phyloP scores from a whole-genome alignment of 2,329 filamentous ascomycete genomes.

The Colletotrichum tropicale region DNA sequence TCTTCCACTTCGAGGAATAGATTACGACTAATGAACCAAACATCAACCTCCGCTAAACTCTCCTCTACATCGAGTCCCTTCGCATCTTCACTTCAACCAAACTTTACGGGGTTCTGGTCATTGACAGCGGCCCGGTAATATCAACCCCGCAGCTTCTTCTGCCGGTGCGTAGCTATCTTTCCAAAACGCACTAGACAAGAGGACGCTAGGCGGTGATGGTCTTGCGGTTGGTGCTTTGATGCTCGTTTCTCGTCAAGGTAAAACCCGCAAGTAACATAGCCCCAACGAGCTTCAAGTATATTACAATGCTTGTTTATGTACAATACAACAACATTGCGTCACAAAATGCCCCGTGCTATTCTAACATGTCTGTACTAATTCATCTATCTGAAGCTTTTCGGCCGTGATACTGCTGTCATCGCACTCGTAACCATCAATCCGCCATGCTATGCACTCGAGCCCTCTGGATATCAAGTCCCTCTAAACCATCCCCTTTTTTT shows the following conservation, averaged over 20 bases:
- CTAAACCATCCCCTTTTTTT: background rate
- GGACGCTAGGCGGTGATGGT: background rate
- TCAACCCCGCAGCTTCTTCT: background rate
- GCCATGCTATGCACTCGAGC: background rate
- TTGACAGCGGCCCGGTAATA: background rate
- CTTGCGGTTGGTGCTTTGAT: background rate
- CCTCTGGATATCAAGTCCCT: background rate
- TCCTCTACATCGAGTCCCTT: background rate
- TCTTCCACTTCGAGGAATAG: constrained; percentile 5
- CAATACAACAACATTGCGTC: background rate
- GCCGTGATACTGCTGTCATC: background rate
- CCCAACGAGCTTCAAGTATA: background rate
- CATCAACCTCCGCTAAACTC: background rate
- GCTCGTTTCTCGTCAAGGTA: background rate
- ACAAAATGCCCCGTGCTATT: background rate
- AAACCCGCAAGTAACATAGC: background rate
- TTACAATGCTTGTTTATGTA: background rate
- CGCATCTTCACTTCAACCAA: background rate
- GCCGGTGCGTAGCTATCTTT: background rate
- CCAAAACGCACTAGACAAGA: background rate
- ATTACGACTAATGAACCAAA: constrained; percentile 17
- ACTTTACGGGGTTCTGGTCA: background rate
- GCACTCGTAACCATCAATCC: background rate
- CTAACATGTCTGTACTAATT: background rate
- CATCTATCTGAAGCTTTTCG: background rate